Conservation (phyloP, 805 yeast species). For the Yueomyces sinensis region DNA sequence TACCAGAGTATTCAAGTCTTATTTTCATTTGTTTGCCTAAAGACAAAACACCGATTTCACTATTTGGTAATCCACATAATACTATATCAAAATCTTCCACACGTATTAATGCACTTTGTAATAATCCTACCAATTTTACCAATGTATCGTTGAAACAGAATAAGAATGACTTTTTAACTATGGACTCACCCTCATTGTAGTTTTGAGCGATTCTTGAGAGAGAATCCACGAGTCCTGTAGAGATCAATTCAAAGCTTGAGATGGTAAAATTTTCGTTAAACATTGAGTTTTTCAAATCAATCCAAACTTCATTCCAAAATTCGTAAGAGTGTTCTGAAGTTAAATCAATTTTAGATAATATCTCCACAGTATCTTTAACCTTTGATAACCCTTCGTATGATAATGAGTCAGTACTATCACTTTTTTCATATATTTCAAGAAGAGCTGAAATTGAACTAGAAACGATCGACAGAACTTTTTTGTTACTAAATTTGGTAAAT, state of each 20-base stretch:
- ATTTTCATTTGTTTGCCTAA: slow-evolving; percentile 63
- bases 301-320: slow-evolving; percentile 27
- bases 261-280: slow-evolving; percentile 23
- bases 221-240: slow-evolving; percentile 47
- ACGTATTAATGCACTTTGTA: slow-evolving; percentile 65
- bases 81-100: slow-evolving; percentile 58
- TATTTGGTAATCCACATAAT: slow-evolving; percentile 27
- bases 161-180: slow-evolving; percentile 30
- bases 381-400: not conserved
- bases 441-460: not conserved
- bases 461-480: not conserved
- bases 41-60: slow-evolving; percentile 36
- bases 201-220: slow-evolving; percentile 14
- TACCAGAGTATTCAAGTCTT: slow-evolving; percentile 33
- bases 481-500: slow-evolving; percentile 2
- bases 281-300: slow-evolving; percentile 24
- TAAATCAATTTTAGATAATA: not conserved
- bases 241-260: slow-evolving; percentile 64
- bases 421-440: no score
- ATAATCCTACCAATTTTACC: slow-evolving; percentile 35
- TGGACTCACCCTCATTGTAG: not conserved
- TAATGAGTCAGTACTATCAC: not conserved
- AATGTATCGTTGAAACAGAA: slow-evolving; percentile 25
- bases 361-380: not conserved
- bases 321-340: slow-evolving; percentile 12